Evolutionary conservation across 2,329 filamentous ascomycete genomes (phyloP), one percentile per base, ranked within the genome.

Genomic region (Elsinoe arachidis): DNA sequence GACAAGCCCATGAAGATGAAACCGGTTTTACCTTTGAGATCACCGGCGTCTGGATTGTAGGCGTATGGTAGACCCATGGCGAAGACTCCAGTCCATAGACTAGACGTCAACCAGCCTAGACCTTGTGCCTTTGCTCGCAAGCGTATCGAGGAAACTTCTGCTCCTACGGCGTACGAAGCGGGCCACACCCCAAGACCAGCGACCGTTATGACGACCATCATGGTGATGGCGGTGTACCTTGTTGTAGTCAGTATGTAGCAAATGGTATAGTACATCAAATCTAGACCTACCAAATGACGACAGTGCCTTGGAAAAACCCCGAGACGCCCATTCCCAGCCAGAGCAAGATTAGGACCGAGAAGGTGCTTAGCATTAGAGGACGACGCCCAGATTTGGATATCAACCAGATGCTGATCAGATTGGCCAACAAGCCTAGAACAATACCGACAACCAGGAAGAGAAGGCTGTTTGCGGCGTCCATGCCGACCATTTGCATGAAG

Each of bases 391-490:
- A 63, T 7, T 66, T 64, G 2, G 71, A 69, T 46, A 78, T 62
- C 0, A 76, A 64, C 73, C 74, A 78, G 23, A 80, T 80, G 10
- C 84, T 69, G 17, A 72, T 65, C 47, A 80, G 49, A 55, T 83
- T 77, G 38, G 81, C 68, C 49, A 84, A 73, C 12, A 82, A 65
- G 11, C 78, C 78, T 10, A 59, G 46, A n/a, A 59, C 58, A 34
- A 60, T 56, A 17, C 59, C 60, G 11, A 55, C 57, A 26, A 60
- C 53, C 2, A 79, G 66, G 57, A 79, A 69, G 12, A 79, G 64
- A 12, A 79, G 65, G 30, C 68, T 71, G 17, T 57, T 59, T 7
- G 54, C 61, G 9, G 66, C 47, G 4, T 63, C 62, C 66, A 71
- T 67, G 43, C 66, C 63, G 23, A 70, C 66, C 60, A 65, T 66